Percentiles rank a stretch among this genome's conserved stretches.
These are phyloP conservation scores for Carex kokanica DNA, from an alignment of 176 grass and related monocot genomes.

Conservation along the genomic window DNA sequence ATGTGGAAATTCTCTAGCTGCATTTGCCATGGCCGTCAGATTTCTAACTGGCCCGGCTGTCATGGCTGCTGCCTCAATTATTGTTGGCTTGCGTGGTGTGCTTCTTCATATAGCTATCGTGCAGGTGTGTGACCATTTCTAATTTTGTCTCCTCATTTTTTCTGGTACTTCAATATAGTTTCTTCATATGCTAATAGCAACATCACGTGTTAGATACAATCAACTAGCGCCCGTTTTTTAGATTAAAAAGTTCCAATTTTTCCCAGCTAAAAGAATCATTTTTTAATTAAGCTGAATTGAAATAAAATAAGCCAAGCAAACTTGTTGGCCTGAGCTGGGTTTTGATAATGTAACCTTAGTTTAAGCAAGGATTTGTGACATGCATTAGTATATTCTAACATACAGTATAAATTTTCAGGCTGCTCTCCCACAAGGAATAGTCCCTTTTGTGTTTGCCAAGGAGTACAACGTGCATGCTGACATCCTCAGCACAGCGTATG, in stretches of 20 bases:
- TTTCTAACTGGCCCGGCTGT: conserved; percentile 46
- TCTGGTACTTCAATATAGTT: too few species aligned
- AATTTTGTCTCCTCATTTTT: not conserved
- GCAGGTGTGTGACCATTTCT: conserved; percentile 25
- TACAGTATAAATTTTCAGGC: conserved; percentile 25
- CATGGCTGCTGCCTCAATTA: conserved; percentile 50
- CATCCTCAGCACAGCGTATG: conserved; percentile 49
- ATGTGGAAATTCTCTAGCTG: conserved; percentile 43
- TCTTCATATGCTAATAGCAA: not conserved
- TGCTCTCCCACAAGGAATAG: conserved; percentile 48
- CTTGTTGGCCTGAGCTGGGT: not conserved
- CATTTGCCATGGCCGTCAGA: conserved; percentile 47
- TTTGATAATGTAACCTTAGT: not conserved
- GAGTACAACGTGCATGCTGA: conserved; percentile 55
- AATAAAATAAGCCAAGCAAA: not conserved
- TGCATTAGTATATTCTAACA: not conserved
- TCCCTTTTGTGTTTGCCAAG: conserved; percentile 56
- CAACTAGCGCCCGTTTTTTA: not conserved
- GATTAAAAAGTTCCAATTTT: not conserved
- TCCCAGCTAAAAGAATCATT: not conserved
- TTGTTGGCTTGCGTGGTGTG: conserved; percentile 40
- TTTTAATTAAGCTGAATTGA: not conserved
- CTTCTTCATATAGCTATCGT: conserved; percentile 49
- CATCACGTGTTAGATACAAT: not conserved
- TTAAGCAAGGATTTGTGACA: not conserved